Base-by-base conservation (phyloP, 371 early-diverging fungal genomes). In the Mortierella sp. region DNA sequence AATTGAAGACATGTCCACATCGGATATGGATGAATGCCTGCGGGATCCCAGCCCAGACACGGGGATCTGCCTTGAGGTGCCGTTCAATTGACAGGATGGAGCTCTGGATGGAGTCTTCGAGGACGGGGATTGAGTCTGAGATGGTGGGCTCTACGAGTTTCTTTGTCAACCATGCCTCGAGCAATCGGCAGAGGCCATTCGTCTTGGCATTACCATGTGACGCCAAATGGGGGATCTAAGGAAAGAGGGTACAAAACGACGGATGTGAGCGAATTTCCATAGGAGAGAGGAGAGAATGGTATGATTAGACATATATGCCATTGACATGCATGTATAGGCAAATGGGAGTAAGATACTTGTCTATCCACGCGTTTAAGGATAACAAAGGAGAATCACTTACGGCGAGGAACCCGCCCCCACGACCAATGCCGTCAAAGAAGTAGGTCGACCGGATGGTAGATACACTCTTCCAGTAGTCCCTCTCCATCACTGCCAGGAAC, bases 151-250 rank as follows among this genome's bases (percentile, higher is more conserved):
- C 82, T 10, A 81, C 82, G 37, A 81, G 48, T 26, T 81, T 81
- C 70, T 71, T 77, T 29, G 78, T 81, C 63, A 81, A 19, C 82
- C 82, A 81, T 9, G 40, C 19, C 48, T 81, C 82, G 4, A 81
- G 72, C 0, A 77, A 52, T 2, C 82, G 74, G n/a, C 82, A 81
- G 34, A 81, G 53, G 22, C 43, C 41, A 40, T 81, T 81, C 11
- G 82, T 81, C 64, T 77, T 81, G 63, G 77, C 77, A 58, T 77
- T 81, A 37, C 82, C 82, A 74, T 81, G 82, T 10, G 82, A 81
- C 29, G 82, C 82, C 14, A 81, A 34, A 45, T 81, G 82, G 41
- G 82, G 82, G 44, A 81, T 81, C 82, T 81, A 58, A 58, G 16
- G 58, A 16, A 8, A 31, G 19, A 26, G 31, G 26, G 14, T 16